Percentiles rank a stretch among this genome's conserved stretches.
Evolutionary conservation across 345 rosid species (phyloP).

Genomic region (thale cress (Arabidopsis thaliana)): TAIR10.1 NC_003071.7:1188001-1188500

Average conservation of each 20-base stretch:
- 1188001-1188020: constrained; percentile 77
- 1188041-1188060: constrained; percentile 80
- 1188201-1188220: constrained; percentile 30
- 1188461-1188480: constrained; percentile 40
- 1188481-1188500: neutral
- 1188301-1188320: constrained; percentile 29
- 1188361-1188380: constrained; percentile 25
- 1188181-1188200: constrained; percentile 27
- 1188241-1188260: constrained; percentile 34
- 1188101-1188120: constrained; percentile 69
- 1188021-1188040: constrained; percentile 85
- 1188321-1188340: neutral
- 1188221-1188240: constrained; percentile 32
- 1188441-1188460: constrained; percentile 48
- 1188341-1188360: neutral
- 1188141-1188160: constrained; percentile 82
- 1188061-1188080: constrained; percentile 70
- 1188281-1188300: constrained; percentile 37
- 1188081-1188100: constrained; percentile 76
- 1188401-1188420: constrained; percentile 29
- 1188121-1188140: constrained; percentile 98
- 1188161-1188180: constrained; percentile 31
- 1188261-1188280: constrained; percentile 47
- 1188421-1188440: constrained; percentile 41
- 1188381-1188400: neutral